Percentiles rank a stretch among this genome's conserved stretches.
phyloP scores from a whole-genome alignment of 2,329 filamentous ascomycete species.

The Amphichorda felina region DNA sequence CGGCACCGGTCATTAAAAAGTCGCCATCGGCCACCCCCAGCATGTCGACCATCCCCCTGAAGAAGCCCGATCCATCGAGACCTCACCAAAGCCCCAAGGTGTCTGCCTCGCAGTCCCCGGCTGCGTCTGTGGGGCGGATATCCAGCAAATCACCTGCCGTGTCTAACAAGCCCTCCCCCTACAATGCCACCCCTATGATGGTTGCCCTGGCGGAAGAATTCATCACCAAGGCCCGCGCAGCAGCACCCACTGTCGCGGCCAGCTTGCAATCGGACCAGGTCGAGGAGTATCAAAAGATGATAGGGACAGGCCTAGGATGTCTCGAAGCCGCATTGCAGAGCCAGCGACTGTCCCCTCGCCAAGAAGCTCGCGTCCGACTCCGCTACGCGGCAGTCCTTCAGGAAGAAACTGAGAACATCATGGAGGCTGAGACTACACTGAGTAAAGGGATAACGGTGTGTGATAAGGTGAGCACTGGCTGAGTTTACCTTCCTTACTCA shows the following conservation, averaged over 20 bases:
- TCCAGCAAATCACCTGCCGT: conserved; percentile 29
- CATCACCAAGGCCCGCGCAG: conserved; percentile 50
- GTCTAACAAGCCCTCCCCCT: conserved; percentile 25
- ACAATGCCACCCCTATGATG: conserved; percentile 47
- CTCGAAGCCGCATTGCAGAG: conserved; percentile 58
- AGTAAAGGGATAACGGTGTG: conserved; percentile 61
- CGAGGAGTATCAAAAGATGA: conserved; percentile 58
- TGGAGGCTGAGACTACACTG: conserved; percentile 60
- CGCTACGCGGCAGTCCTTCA: conserved; percentile 61
- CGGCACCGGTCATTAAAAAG: background rate
- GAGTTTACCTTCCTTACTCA: background rate
- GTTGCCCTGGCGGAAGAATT: conserved; percentile 68
- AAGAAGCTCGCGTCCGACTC: conserved; percentile 57
- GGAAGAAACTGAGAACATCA: conserved; percentile 66
- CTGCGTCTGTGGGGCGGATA: conserved; percentile 25
- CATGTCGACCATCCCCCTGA: background rate
- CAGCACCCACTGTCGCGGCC: conserved; percentile 33
- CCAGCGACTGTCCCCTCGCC: conserved; percentile 45
- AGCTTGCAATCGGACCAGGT: conserved; percentile 28
- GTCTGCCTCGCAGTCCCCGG: conserved; percentile 27
- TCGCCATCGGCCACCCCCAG: background rate
- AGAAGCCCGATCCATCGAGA: background rate
- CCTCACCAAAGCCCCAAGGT: conserved; percentile 20
- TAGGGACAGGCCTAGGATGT: conserved; percentile 62
- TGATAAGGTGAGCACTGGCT: conserved; percentile 38